These are phyloP conservation scores for Paraleonurus japonicus DNA, from an alignment of 257 asterid species.

Conservation along the genomic window DNA sequence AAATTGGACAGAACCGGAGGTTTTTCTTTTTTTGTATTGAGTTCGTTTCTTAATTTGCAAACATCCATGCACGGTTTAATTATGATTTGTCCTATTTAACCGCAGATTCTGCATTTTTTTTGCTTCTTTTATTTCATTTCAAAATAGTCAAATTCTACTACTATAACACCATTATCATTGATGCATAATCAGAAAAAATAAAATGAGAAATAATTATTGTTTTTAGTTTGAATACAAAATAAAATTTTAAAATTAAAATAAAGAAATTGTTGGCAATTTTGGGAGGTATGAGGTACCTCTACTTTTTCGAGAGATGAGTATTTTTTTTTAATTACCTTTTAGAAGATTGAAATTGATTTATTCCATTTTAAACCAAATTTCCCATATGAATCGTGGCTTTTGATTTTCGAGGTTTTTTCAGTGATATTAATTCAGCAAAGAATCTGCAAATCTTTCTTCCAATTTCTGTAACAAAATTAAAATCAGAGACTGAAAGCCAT, in stretches of 20 bases:
- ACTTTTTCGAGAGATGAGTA: background rate
- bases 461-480: slow-evolving; percentile 2
- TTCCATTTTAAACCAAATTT: too few relatives aligned
- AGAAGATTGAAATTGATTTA: too few relatives aligned
- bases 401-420: background rate
- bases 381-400: slow-evolving; percentile 16
- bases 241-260: too few relatives aligned
- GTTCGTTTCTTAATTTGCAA: background rate
- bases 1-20: slow-evolving; percentile 31
- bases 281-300: background rate
- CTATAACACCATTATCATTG: background rate
- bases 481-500: slow-evolving; percentile 19
- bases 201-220: too few relatives aligned
- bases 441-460: slow-evolving; percentile 17
- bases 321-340: too few relatives aligned
- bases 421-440: slow-evolving; percentile 27
- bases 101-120: background rate
- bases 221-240: too few relatives aligned
- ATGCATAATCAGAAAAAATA: background rate
- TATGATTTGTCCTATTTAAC: background rate
- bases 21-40: background rate
- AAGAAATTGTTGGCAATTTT: background rate
- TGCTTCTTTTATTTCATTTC: background rate
- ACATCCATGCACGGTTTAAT: slow-evolving; percentile 27
- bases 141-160: too few relatives aligned